Percentiles rank a stretch among this genome's conserved stretches.
Conservation (phyloP, 2,329 filamentous ascomycete species). For the Plenodomus lindquistii region DNA sequence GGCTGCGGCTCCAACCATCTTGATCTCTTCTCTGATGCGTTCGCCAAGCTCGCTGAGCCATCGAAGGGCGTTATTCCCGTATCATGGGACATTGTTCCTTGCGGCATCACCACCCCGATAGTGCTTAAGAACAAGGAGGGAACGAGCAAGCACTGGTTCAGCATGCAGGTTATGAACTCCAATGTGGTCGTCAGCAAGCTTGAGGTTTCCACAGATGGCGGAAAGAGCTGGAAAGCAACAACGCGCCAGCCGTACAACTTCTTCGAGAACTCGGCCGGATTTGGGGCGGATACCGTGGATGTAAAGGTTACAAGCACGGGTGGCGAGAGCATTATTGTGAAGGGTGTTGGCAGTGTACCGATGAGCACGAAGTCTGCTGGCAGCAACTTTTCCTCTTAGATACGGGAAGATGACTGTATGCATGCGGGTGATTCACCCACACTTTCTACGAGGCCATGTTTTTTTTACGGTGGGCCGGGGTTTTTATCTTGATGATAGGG, state of each 20-base stretch:
- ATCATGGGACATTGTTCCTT: slow-evolving; percentile 55
- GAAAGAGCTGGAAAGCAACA: slow-evolving; percentile 62
- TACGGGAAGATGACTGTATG: neutral
- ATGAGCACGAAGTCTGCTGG: slow-evolving; percentile 28
- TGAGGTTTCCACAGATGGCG: slow-evolving; percentile 65
- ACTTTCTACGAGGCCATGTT: neutral
- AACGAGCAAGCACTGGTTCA: slow-evolving; percentile 59
- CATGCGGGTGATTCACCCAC: neutral
- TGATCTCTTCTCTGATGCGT: slow-evolving; percentile 59
- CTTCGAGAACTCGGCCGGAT: slow-evolving; percentile 63
- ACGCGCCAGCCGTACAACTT: slow-evolving; percentile 59
- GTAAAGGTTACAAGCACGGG: slow-evolving; percentile 60
- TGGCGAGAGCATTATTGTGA: slow-evolving; percentile 58
- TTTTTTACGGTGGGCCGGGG: neutral
- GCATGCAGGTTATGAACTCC: slow-evolving; percentile 67
- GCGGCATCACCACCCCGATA: slow-evolving; percentile 56
- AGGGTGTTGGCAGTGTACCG: slow-evolving; percentile 52
- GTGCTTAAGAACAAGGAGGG: slow-evolving; percentile 59
- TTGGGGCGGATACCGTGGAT: slow-evolving; percentile 58
- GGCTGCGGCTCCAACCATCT: slow-evolving; percentile 59
- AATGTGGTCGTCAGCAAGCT: slow-evolving; percentile 60
- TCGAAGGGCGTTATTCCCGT: slow-evolving; percentile 55
- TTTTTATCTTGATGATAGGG: neutral
- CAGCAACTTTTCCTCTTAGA: slow-evolving; percentile 35
- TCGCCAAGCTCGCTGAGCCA: slow-evolving; percentile 51